Conservation (phyloP, 2,329 filamentous ascomycete genomes). For the Colletotrichum theobromicola region DNA sequence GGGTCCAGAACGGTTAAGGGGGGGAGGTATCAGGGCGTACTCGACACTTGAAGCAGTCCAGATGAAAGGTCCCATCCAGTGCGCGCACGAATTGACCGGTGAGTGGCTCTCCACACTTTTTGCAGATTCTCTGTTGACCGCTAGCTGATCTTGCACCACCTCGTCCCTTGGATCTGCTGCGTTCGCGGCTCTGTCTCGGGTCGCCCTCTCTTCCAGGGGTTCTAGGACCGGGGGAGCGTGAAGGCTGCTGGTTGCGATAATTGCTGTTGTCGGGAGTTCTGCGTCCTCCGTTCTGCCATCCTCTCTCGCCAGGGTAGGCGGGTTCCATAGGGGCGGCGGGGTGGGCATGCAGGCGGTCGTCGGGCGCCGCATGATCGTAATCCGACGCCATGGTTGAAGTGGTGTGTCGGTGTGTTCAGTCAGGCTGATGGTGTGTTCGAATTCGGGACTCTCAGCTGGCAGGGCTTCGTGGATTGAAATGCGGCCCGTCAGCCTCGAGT, state of each 20-base stretch:
- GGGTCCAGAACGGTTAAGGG: conserved; percentile 5
- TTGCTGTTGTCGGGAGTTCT: conserved; percentile 43
- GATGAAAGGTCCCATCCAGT: conserved; percentile 89
- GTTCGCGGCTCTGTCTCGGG: conserved; percentile 59
- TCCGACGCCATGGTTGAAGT: conserved; percentile 47
- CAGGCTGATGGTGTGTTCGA: conserved; percentile 2
- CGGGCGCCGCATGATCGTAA: conserved; percentile 47
- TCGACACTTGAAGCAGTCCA: conserved; percentile 97
- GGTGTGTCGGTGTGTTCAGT: not conserved
- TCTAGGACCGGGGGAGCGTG: conserved; percentile 37
- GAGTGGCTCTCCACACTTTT: conserved; percentile 86
- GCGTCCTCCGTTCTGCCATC: conserved; percentile 41
- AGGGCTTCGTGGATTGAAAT: conserved; percentile 7
- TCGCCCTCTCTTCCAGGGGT: conserved; percentile 41
- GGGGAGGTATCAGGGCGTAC: conserved; percentile 50
- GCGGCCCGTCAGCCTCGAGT: conserved; percentile 22
- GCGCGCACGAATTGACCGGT: conserved; percentile 97
- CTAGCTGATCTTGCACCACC: conserved; percentile 58
- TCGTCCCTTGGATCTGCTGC: conserved; percentile 60
- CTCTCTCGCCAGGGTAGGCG: conserved; percentile 34
- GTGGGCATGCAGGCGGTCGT: conserved; percentile 38
- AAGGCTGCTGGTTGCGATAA: conserved; percentile 34
- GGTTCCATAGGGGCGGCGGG: conserved; percentile 31
- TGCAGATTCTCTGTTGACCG: conserved; percentile 71
- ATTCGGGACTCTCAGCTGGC: conserved; percentile 21